A percentile compares a stretch with the other conserved stretches of the same genome.
These are phyloP conservation scores for Basipetospora chlamydospora DNA, from an alignment of 2,329 filamentous ascomycete genomes.

Conservation along the genomic window DNA sequence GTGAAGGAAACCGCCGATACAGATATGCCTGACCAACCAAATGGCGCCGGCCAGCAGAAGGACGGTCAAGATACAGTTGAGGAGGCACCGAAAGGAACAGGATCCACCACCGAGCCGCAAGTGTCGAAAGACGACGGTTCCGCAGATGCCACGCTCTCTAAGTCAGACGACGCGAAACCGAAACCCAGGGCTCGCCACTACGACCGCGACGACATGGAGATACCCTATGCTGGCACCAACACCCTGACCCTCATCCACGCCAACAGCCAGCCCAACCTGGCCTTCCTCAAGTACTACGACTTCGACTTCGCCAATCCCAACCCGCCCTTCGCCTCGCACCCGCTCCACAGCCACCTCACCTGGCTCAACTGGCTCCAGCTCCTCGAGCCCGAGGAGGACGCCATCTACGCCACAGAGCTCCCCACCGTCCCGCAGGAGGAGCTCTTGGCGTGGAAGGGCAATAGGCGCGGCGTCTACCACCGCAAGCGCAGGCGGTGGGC, in stretches of 20 bases:
- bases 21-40: neutral
- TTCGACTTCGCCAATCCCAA: conserved; percentile 58
- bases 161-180: conserved; percentile 14
- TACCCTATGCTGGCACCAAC: conserved; percentile 55
- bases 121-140: too few relatives aligned
- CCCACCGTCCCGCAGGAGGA: conserved; percentile 41
- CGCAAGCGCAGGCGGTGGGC: conserved; percentile 79
- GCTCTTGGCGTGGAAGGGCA: conserved; percentile 60
- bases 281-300: conserved; percentile 76
- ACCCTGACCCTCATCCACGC: conserved; percentile 70
- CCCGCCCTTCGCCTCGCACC: conserved; percentile 48
- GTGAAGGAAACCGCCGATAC: neutral
- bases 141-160: conserved; percentile 5
- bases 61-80: neutral
- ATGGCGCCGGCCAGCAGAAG: neutral
- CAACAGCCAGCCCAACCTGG: conserved; percentile 77
- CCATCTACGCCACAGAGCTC: conserved; percentile 55
- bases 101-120: neutral
- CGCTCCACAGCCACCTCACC: conserved; percentile 68
- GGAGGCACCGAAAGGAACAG: too few relatives aligned
- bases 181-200: conserved; percentile 8
- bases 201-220: conserved; percentile 35
- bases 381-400: conserved; percentile 59
- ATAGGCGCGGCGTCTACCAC: conserved; percentile 71
- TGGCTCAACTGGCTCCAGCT: conserved; percentile 87